Base-by-base conservation (phyloP, 192 early-diverging fungal genomes). In the Coemansia sp. region DNA sequence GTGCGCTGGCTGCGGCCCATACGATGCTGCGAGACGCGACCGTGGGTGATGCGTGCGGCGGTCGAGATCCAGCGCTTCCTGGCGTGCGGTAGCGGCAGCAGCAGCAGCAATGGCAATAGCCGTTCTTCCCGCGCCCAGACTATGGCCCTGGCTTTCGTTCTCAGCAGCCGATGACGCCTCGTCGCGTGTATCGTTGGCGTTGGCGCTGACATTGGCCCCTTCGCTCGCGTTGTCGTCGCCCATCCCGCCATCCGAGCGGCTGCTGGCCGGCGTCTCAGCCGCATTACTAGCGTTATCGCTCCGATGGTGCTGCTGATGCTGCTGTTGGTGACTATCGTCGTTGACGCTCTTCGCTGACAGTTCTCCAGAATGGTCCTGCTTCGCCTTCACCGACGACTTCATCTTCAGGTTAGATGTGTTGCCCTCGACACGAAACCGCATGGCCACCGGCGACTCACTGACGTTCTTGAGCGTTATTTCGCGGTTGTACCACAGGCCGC, bases 401-500 rank as follows among this genome's bases (percentile, higher is more conserved):
- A 77, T 77, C 5, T 56, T 65, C 54, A 77, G 50, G 22, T 67
- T 67, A 44, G 40, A 61, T 12, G 75, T 69, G 16, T 72, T 79
- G 49, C 81, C 81, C 61, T 83, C 37, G 81, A 81, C 49, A 68
- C 81, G 70, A 57, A 98, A 91, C 42, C 86, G 86, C 49, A 99
- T 85, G 37, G 94, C 92, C 5, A 96, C 75, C 0, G 90, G 85
- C 9, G 74, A 61, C 11, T 93, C 91, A 45, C 90, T 87, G 17
- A 95, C 81, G 71, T 97, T 99, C 40, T 88, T 90, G 39, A 99
- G 74, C 1, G 90, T 82, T 6, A 98, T 76, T 46, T 90, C 86
- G 68, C 93, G 88, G 61, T 87, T 87, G 20, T 88, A 90, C 91
- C 93, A 93, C n/a, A 84, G 68, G n/a, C 96, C 96, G 45, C 93